Percentiles rank a stretch among this genome's conserved stretches.
Evolutionary conservation across 345 rosid species (phyloP).

Genomic region (Brassica cretica): DNA sequence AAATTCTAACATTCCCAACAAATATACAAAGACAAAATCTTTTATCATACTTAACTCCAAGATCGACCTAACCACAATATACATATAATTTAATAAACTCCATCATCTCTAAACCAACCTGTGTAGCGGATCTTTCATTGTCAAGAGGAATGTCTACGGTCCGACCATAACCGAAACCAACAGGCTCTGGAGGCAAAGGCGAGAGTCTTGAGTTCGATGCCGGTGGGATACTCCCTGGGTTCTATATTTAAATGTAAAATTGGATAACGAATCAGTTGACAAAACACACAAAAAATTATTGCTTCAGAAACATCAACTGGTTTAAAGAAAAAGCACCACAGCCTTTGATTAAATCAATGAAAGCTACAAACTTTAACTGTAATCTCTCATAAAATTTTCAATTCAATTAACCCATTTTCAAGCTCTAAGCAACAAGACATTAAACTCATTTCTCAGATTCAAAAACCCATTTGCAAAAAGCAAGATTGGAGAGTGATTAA

Average conservation of each 20-base stretch:
- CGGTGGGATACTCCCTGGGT: constrained; percentile 55
- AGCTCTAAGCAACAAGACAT: neutral
- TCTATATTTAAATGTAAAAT: constrained; percentile 39
- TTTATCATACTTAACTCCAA: neutral
- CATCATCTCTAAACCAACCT: constrained; percentile 37
- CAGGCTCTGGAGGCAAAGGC: constrained; percentile 96
- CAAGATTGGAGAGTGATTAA: neutral
- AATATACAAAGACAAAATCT: neutral
- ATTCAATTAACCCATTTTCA: neutral
- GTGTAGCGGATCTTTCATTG: constrained; percentile 42
- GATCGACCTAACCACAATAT: neutral
- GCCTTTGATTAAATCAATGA: neutral
- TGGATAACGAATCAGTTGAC: neutral
- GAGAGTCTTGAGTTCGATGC: constrained; percentile 85
- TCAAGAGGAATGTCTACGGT: constrained; percentile 95
- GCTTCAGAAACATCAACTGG: neutral
- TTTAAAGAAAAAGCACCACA: neutral
- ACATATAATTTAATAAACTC: neutral
- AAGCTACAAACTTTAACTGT: neutral
- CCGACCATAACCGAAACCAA: constrained; percentile 65
- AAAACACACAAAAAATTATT: neutral
- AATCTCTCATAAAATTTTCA: neutral
- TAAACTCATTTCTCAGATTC: neutral
- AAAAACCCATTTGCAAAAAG: neutral
- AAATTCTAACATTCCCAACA: constrained; percentile 57